Evolutionary conservation across 768 basidiomycete species (phyloP), one percentile per base, ranked within the genome.

Genomic region (Ramaria sp.): DNA sequence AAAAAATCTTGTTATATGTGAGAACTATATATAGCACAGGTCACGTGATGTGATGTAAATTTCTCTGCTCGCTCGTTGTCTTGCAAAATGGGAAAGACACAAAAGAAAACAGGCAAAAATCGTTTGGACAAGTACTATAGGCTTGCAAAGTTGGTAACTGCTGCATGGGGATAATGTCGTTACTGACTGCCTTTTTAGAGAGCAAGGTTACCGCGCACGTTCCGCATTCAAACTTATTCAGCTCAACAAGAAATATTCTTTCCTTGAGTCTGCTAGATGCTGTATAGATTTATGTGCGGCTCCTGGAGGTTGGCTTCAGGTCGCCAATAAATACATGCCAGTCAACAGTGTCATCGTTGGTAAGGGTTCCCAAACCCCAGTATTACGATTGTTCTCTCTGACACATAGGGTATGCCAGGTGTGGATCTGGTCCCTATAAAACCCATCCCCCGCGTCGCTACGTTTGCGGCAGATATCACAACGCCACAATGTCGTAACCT

Each of bases 171-270:
- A 33, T 42, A 19, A 17, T 39, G 20, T 59, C 51, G 13, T 4
- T 31, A 7, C 38, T 51, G 13, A 58, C 30, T 19, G 57, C 49
- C 41, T 61, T 61, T 56, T 45, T 67, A 98, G 94, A 72, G 95
- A 98, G 75, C 96, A 99, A 76, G 96, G 96, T 60, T 99, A 94
- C 69, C 89, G 96, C 61, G 96, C 96, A 63, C 96, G 96, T 77
- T 99, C 96, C 15, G 96, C 96, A 1, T 95, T 95, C 84, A 99
- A 99, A 72, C 81, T 99, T 59, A 92, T 99, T 58, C 96, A 99
- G 71, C 75, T 99, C 60, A 98, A 99, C 78, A 93, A 95, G 70
- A 99, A 98, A 74, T 99, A 89, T 72, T 80, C 84, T 15, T 88
- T 99, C 68, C 79, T 99, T 22, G 89, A 93, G 64, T 75, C 80